phyloP scores from a whole-genome alignment of 2,329 filamentous ascomycete genomes.

The Fusarium sp. region DNA sequence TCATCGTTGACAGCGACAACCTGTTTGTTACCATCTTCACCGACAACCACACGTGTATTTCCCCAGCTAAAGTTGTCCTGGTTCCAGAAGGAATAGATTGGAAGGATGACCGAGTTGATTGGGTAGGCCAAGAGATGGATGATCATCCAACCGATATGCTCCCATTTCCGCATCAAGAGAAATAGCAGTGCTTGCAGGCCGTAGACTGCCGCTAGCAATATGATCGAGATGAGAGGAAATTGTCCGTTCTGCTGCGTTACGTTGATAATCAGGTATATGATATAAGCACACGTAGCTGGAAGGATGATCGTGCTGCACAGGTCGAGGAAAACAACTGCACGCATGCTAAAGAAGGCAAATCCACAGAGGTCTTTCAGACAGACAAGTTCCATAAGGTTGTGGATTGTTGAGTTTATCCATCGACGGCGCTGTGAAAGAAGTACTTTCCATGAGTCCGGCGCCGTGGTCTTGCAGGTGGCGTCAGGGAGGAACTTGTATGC shows the following conservation, averaged over 20 bases:
- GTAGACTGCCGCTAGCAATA: slow-evolving; percentile 92
- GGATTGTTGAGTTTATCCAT: slow-evolving; percentile 99
- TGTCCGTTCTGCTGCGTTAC: too few relatives aligned
- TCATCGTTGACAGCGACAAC: slow-evolving; percentile 90
- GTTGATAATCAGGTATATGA: slow-evolving; percentile 88
- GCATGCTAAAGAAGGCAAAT: slow-evolving; percentile 99
- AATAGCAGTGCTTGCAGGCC: slow-evolving; percentile 97
- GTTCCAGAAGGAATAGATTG: slow-evolving; percentile 99
- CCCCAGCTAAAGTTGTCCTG: slow-evolving; percentile 99
- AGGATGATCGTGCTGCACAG: slow-evolving; percentile 93
- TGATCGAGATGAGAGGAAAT: slow-evolving; percentile 80
- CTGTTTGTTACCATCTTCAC: slow-evolving; percentile 92
- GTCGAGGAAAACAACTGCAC: slow-evolving; percentile 96
- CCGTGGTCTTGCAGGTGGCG: slow-evolving; percentile 93
- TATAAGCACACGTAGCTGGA: slow-evolving; percentile 88
- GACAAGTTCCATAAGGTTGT: slow-evolving; percentile 94
- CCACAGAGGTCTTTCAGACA: slow-evolving; percentile 94
- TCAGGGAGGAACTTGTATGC: slow-evolving; percentile 96
- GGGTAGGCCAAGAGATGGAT: slow-evolving; percentile 97
- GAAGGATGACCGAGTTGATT: slow-evolving; percentile 91
- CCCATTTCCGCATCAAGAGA: slow-evolving; percentile 97
- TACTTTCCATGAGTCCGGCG: slow-evolving; percentile 94
- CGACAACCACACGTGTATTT: slow-evolving; percentile 97
- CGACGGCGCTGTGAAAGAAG: slow-evolving; percentile 97
- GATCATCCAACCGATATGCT: slow-evolving; percentile 99